A percentile compares a stretch with the other conserved stretches of the same genome.
Evolutionary conservation across 257 asterid genomes (phyloP).

Genomic region (Cinchona pubescens): DNA sequence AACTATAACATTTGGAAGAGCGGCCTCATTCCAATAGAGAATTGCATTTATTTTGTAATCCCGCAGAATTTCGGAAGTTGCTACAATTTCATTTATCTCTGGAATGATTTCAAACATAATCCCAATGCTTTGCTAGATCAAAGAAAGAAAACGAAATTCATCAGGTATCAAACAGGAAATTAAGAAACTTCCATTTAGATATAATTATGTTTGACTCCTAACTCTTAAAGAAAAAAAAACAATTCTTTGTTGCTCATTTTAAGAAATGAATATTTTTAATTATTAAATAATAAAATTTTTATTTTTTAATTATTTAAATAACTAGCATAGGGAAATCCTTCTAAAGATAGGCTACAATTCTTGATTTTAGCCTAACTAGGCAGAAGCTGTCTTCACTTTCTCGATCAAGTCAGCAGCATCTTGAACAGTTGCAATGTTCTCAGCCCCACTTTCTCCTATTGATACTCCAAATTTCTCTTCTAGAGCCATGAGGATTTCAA

Average conservation of each 20-base stretch:
- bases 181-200: neutral
- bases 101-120: neutral
- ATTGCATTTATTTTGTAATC: neutral
- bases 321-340: no score
- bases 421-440: slow-evolving; percentile 54
- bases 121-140: neutral
- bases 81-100: neutral
- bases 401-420: slow-evolving; percentile 62
- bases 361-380: slow-evolving; percentile 12
- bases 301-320: no score
- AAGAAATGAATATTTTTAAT: no score
- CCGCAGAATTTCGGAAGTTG: neutral
- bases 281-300: no score
- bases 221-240: no score
- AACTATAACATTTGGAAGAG: no score
- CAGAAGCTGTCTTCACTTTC: slow-evolving; percentile 41
- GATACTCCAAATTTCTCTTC: slow-evolving; percentile 55
- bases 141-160: neutral
- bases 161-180: neutral
- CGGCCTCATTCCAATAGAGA: neutral
- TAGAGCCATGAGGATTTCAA: slow-evolving; percentile 58
- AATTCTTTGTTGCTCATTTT: no score
- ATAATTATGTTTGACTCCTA: no score
- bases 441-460: slow-evolving; percentile 53
- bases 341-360: neutral